A percentile compares a stretch with the other conserved stretches of the same genome.
These are phyloP conservation scores for Termitomyces heimii DNA, from an alignment of 768 basidiomycete genomes.

Conservation along the genomic window DNA sequence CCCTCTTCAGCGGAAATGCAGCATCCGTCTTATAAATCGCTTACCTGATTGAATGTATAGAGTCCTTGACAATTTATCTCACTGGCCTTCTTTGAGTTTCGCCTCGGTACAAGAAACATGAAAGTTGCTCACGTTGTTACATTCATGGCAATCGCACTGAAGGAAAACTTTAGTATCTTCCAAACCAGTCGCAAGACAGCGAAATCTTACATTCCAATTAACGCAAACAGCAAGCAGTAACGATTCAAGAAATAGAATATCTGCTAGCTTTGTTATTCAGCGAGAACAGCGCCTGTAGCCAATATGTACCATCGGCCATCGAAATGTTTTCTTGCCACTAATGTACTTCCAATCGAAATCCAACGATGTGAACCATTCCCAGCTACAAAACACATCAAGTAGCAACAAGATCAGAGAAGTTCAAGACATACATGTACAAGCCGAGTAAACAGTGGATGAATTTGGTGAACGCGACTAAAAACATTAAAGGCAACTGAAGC, in stretches of 20 bases:
- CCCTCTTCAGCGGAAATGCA: neutral
- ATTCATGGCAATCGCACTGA: conserved; percentile 52
- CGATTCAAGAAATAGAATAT: conserved; percentile 67
- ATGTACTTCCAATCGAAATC: conserved; percentile 62
- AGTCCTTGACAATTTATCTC: conserved; percentile 59
- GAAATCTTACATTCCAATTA: conserved; percentile 59
- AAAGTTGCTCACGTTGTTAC: conserved; percentile 37
- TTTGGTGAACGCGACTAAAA: conserved; percentile 40
- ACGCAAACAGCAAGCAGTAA: conserved; percentile 56
- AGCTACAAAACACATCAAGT: conserved; percentile 29
- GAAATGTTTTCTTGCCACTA: conserved; percentile 48
- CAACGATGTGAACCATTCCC: conserved; percentile 62
- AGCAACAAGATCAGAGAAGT: neutral
- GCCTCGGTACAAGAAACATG: neutral
- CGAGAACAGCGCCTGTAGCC: neutral
- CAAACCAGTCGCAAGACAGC: conserved; percentile 1
- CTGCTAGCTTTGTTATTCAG: conserved; percentile 23
- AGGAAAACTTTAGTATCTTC: conserved; percentile 4
- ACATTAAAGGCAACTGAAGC: neutral
- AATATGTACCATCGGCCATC: conserved; percentile 56
- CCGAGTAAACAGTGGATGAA: conserved; percentile 58
- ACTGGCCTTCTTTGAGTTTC: conserved; percentile 19
- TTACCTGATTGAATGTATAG: conserved; percentile 61
- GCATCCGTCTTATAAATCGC: neutral
- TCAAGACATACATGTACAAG: conserved; percentile 45